Conservation (phyloP, 345 rosid genomes). For the Nephelium lappaceum region DNA sequence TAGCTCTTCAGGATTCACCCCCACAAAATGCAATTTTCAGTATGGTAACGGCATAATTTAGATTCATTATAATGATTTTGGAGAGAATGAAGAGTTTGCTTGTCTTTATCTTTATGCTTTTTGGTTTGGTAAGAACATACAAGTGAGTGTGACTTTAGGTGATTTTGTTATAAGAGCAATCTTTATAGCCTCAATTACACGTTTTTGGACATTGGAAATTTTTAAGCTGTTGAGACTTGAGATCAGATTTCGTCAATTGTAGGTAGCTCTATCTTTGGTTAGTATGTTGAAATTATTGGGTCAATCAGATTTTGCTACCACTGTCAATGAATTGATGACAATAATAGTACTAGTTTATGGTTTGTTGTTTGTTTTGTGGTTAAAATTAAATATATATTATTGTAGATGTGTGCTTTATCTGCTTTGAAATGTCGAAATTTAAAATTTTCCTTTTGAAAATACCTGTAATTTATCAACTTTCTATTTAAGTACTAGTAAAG, state of each 20-base stretch:
- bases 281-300: background rate
- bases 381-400: background rate
- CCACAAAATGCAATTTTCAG: background rate
- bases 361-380: background rate
- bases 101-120: background rate
- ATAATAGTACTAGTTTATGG: background rate
- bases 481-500: background rate
- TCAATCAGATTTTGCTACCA: background rate
- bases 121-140: background rate
- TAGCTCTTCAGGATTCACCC: background rate
- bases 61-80: background rate
- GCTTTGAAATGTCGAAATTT: background rate
- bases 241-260: background rate
- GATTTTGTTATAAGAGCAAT: background rate
- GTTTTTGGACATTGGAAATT: background rate
- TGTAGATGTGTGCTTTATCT: background rate
- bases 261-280: background rate
- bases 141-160: background rate
- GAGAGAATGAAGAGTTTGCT: background rate
- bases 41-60: background rate
- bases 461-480: background rate
- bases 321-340: background rate
- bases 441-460: background rate
- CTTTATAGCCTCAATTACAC: background rate
- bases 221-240: slow-evolving; percentile 1